Evolutionary conservation across 306 rosid genomes (phyloP), one percentile per base, ranked within the genome.

Genomic region (Pueraria montana): DNA sequence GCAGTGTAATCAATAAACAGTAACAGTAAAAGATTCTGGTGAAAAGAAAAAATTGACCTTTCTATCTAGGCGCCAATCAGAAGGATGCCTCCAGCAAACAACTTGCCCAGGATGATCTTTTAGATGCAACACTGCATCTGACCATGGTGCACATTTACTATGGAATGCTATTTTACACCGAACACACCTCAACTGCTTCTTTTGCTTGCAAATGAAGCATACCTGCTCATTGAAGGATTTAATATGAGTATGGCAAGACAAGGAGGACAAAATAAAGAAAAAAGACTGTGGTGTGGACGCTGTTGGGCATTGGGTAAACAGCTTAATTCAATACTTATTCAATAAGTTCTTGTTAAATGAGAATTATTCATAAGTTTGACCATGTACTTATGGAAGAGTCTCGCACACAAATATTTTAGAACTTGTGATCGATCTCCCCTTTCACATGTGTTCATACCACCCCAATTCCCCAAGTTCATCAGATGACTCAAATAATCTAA

Each of bases 41-140:
- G 92, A 89, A 88, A 89, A 88, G 93, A 90, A 89, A 87, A 94
- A 88, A 86, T 85, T 84, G 96, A 94, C 98, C 97, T 91, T 83
- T 81, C 87, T 55, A 72, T 92, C 96, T 70, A 82, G 79, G 64
- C 90, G 89, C 97, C 98, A 92, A 62, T 94, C 92, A 38, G 89
- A 61, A 76, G 90, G 89, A 86, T 95, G 99, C 89, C 91, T 92
- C 99, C 99, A 93, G 84, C 99, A 95, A 84, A 95, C 62, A 81
- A 90, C 94, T 79, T 78, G 63, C 56, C 92, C 91, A 11, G 92
- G 89, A 69, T 80, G 87, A 82, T 86, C 89, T 67, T 81, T 79
- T 38, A 90, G 75, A 63, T 48, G 85, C 42, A 80, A 36, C 82
- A 93, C 98, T 32, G 69, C 79, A 34, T 89, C 93, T n/a, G 94